A percentile compares a stretch with the other conserved stretches of the same genome.
phyloP scores from a whole-genome alignment of 148 eudicot genomes.

The Dysphania ambrosioides region DNA sequence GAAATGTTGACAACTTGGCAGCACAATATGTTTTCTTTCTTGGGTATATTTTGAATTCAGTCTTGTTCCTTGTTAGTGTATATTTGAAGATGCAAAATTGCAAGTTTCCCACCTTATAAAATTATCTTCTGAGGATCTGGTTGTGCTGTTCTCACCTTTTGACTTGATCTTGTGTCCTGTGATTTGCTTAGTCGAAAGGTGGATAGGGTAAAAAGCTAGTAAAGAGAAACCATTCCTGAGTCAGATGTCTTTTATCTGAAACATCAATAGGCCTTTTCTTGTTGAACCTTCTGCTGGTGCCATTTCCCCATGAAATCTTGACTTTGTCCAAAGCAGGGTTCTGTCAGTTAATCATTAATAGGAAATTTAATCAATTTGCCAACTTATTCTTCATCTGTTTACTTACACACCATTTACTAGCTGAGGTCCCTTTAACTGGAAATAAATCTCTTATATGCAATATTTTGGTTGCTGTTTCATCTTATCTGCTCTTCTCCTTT shows the following conservation, averaged over 20 bases:
- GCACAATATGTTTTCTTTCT: conserved; percentile 81
- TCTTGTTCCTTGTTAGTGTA: background rate
- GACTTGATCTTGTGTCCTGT: background rate
- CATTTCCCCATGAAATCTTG: background rate
- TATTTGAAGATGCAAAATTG: background rate
- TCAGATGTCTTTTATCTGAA: background rate
- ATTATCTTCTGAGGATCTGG: background rate
- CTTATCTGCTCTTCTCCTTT: background rate
- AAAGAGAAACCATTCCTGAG: background rate
- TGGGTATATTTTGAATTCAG: conserved; percentile 45
- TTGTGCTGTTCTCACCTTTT: background rate
- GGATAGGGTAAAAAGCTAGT: background rate
- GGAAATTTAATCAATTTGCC: background rate
- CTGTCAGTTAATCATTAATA: background rate
- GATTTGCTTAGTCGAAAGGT: background rate
- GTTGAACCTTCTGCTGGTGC: background rate
- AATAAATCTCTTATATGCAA: background rate
- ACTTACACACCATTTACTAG: no score
- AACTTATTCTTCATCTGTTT: background rate
- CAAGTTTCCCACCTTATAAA: background rate
- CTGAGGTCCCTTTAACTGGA: no score
- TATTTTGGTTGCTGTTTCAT: background rate
- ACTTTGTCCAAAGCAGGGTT: no score
- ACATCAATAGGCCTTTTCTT: background rate
- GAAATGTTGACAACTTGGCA: conserved; percentile 81